Base-by-base conservation (phyloP, 257 asterid genomes). In the Rauvolfia tetraphylla region DNA sequence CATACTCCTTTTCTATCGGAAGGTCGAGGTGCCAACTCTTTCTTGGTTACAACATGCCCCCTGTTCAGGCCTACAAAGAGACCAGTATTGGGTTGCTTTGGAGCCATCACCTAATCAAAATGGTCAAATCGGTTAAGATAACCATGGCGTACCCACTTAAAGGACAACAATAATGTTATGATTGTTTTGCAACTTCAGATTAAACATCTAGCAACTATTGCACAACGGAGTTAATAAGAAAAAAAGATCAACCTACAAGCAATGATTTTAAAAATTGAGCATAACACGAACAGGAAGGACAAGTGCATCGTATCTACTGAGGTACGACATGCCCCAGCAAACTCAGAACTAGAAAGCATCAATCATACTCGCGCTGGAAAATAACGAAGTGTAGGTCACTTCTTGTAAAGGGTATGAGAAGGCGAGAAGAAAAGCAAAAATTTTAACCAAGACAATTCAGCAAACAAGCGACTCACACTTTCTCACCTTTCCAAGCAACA, bases 1-100 rank as follows among this genome's bases (percentile, higher is more conserved):
- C 87, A 78, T 87, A 93, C 98, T 79, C 98, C 98, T 86, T 93
- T 91, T 84, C 98, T 86, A 36, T 83, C 93, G 0, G 98, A 91
- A 1, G 98, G 98, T 72, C 96, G 96, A 0, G 96, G 90, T 10
- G 93, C 93, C 71, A 91, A 73, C 63, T 91, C 97, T 85, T 90
- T 93, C 36, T 90, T 93, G 72, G 98, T 93, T 22, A 90, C 93
- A 59, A 93, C 84, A 81, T 93, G 98, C 5, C 98, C 98, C 75
- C 81, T 89, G 83, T 93, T 93, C 78, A 90, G 70, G 18, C 98
- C 98, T 7, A 93, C 96, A 38, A 83, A 84, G 31, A 93, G 44
- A 7, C 98, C 98, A 62, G 92, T 85, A 76, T 84, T 88, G 27
- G 93, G 93, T 86, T 81, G 92, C 90, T 87, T 89, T 20, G 98